These are phyloP conservation scores for Aspergillus oerlinghausenensis DNA, from an alignment of 2,329 filamentous ascomycete species.

Conservation along the genomic window DNA sequence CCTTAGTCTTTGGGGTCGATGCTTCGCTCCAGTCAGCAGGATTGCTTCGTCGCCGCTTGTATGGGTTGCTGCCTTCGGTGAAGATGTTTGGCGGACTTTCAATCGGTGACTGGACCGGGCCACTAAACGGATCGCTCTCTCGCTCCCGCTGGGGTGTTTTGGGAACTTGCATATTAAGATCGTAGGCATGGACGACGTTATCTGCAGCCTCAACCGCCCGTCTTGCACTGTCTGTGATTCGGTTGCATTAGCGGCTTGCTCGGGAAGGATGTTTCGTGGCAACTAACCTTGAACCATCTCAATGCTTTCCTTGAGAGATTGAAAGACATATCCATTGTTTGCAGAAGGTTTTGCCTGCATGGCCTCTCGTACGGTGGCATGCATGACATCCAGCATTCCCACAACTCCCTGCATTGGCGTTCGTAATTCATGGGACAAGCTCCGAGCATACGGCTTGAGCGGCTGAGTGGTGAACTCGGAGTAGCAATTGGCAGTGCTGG, in stretches of 20 bases:
- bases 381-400: conserved; percentile 73
- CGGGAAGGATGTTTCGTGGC: not conserved
- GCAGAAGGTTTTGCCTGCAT: conserved; percentile 51
- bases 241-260: not conserved
- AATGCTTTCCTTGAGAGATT: conserved; percentile 62
- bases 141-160: conserved; percentile 51
- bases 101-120: conserved; percentile 19
- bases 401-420: conserved; percentile 74
- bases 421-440: conserved; percentile 65
- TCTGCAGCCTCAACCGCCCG: conserved; percentile 69
- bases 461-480: conserved; percentile 57
- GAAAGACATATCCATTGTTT: conserved; percentile 53
- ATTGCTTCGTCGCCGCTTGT: conserved; percentile 43
- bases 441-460: conserved; percentile 67
- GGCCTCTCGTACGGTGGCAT: conserved; percentile 65
- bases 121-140: conserved; percentile 32
- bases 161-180: conserved; percentile 71
- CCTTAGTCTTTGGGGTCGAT: conserved; percentile 34
- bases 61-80: conserved; percentile 41
- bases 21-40: conserved; percentile 32
- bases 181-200: conserved; percentile 71
- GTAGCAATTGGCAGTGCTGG: conserved; percentile 52
- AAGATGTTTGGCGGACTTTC: conserved; percentile 39
- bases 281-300: conserved; percentile 62
- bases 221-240: conserved; percentile 58